Base-by-base conservation (phyloP, 768 basidiomycete genomes). In the Omphalotus guepiniiformis region DNA sequence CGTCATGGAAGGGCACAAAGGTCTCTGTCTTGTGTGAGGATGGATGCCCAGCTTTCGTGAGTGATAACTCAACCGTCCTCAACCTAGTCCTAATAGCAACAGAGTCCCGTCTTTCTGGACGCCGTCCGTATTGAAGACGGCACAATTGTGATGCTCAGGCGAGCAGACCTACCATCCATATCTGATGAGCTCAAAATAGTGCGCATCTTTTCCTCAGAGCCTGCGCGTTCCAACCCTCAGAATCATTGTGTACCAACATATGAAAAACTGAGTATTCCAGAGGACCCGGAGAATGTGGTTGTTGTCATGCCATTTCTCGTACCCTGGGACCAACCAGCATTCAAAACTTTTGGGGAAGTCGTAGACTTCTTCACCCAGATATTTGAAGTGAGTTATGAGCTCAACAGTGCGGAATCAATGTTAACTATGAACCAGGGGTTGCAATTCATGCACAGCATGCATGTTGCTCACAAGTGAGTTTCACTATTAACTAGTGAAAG, bases 221-320 rank as follows among this genome's bases (percentile, higher is more conserved):
- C 41, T 0, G 22, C 38, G 4, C 45, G 41, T 1, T 19, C 49
- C 9, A 50, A 63, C 40, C 55, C 59, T 11, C 39, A 48, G 6
- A 75, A 72, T 23, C 66, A 71, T 39, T 70, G 68, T 13, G 57
- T 70, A 1, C 67, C 63, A 0, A 30, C 70, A 3, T 50, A 55
- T 16, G 61, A 61, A 1, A 46, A 52, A 0, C 45, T 64, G 0
- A 22, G 54, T 4, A 30, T 53, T 9, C 60, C 57, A 12, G 50
- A 58, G 21, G 44, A 34, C 19, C 4, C 22, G 21, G 3, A 55
- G 11, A 19, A 42, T 1, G 15, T 19, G 4, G 51, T 64, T 6
- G n/a, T 64, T 11, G 64, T 65, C 6, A 64, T 68, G 57, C 70
- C 68, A 0, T 34, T 63, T 0, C 42, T 69, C 0, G 47, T 58